Base-by-base conservation (phyloP, 345 rosid genomes). In the Triadica sebifera region DNA sequence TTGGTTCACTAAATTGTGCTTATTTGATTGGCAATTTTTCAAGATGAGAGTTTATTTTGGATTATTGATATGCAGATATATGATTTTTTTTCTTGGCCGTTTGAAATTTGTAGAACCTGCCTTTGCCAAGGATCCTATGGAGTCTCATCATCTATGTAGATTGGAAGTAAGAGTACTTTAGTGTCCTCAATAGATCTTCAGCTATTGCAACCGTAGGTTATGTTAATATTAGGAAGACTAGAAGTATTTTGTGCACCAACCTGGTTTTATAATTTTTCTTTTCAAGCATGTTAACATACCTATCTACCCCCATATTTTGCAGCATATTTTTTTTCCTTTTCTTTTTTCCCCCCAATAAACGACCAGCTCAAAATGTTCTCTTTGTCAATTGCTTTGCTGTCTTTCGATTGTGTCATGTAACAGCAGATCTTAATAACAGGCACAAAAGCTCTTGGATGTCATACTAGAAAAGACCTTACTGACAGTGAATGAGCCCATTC, bases 371-470 rank as follows among this genome's bases (percentile, higher is more conserved):
- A 55, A 49, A 17, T 52, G 62, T 45, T 41, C 12, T 22, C 8
- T 25, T 46, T 34, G 29, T 63, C 38, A 24, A 50, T 22, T 41
- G 67, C 5, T 41, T 55, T 52, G 15, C 55, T 49, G 15, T 1
- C 8, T n/a, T 69, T 62, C 52, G 58, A 22, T 47, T 50, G 38
- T 39, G 29, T 47, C 34, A 58, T 11, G 29, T 66, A 56, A 19
- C 50, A 37, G 13, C 15, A 0, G 41, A 25, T 12, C 24, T 76
- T 67, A 20, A 45, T 68, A 56, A 71, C 96, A 95, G 96, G 96
- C 90, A 41, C 92, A 89, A 74, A 90, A 89, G 78, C 80, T 89
- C 81, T 83, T 95, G 89, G 89, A 93, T 76, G 85, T 83, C 47
- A 84, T 91, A 29, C 65, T 95, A 68, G 96, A 88, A 81, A 90